Percentiles rank a stretch among this genome's conserved stretches.
phyloP scores from a whole-genome alignment of 2,329 filamentous ascomycete genomes.

The Xylariaceae sp. region DNA sequence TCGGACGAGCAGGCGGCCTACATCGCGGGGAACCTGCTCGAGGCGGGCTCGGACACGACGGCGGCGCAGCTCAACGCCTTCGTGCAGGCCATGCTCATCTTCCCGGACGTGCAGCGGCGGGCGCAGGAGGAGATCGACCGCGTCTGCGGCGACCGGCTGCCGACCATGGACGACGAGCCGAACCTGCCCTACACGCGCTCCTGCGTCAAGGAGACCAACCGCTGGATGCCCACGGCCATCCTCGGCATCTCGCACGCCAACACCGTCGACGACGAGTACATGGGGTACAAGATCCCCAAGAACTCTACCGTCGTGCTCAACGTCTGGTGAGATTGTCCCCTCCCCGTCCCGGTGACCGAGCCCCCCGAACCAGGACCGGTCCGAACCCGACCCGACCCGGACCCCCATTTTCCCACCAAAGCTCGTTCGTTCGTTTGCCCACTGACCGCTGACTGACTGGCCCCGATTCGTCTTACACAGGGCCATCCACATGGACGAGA shows the following conservation, averaged over 20 bases:
- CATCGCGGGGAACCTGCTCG: slow-evolving; percentile 21
- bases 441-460: too few relatives aligned
- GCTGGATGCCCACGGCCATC: slow-evolving; percentile 36
- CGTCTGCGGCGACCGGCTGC: slow-evolving; percentile 34
- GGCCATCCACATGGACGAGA: slow-evolving; percentile 39
- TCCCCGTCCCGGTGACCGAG: too few relatives aligned
- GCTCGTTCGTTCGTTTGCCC: too few relatives aligned
- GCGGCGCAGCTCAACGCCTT: slow-evolving; percentile 33
- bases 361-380: too few relatives aligned
- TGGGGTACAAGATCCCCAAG: slow-evolving; percentile 35
- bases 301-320: slow-evolving; percentile 34
- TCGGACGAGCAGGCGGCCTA: slow-evolving; percentile 28
- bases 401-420: too few relatives aligned
- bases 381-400: too few relatives aligned
- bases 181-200: slow-evolving; percentile 40
- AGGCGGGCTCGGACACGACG: slow-evolving; percentile 33
- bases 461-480: slow-evolving; percentile 15
- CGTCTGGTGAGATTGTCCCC: slow-evolving; percentile 25
- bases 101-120: slow-evolving; percentile 26
- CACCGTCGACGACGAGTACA: slow-evolving; percentile 28
- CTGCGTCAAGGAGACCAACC: slow-evolving; percentile 36
- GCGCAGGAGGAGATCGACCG: slow-evolving; percentile 29
- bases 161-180: slow-evolving; percentile 32
- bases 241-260: slow-evolving; percentile 31
- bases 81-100: slow-evolving; percentile 33